These are phyloP conservation scores for Earliella scabrosa DNA, from an alignment of 1,284 basidiomycete genomes.

Conservation along the genomic window DNA sequence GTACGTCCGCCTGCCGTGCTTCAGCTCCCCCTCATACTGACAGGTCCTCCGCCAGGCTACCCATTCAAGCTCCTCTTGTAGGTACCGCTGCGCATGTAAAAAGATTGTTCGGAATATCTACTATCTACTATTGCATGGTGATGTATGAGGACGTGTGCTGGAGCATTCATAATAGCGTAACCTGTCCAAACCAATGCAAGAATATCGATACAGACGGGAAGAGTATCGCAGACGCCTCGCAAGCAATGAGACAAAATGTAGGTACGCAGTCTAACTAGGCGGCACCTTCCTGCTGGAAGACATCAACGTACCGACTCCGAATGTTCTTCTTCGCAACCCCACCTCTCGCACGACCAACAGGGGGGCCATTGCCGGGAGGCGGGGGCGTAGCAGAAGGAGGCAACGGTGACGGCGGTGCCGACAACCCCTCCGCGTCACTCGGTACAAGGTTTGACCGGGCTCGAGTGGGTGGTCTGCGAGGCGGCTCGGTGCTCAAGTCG, in stretches of 20 bases:
- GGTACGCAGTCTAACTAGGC: slow-evolving; percentile 13
- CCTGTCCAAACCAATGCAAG: slow-evolving; percentile 10
- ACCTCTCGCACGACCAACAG: slow-evolving; percentile 59
- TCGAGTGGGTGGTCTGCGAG: slow-evolving; percentile 55
- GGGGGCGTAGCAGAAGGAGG: slow-evolving; percentile 45
- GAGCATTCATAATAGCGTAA: slow-evolving; percentile 13
- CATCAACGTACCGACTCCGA: slow-evolving; percentile 84
- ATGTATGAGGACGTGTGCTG: slow-evolving; percentile 11
- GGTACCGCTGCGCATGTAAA: slow-evolving; percentile 17
- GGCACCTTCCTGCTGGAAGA: slow-evolving; percentile 64
- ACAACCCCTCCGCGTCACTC: slow-evolving; percentile 38
- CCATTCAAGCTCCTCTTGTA: slow-evolving; percentile 75
- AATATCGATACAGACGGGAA: slow-evolving; percentile 17
- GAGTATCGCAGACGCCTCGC: neutral
- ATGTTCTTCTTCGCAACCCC: slow-evolving; percentile 74
- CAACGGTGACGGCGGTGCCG: slow-evolving; percentile 31
- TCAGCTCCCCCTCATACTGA: neutral
- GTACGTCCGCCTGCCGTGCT: slow-evolving; percentile 43
- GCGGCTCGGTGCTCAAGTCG: slow-evolving; percentile 56
- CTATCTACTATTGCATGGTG: slow-evolving; percentile 23
- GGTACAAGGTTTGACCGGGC: slow-evolving; percentile 71
- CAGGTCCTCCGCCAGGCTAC: slow-evolving; percentile 54
- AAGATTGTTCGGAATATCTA: slow-evolving; percentile 24
- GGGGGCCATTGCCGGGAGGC: slow-evolving; percentile 41
- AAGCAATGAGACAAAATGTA: slow-evolving; percentile 2